Conservation (phyloP, 371 early-diverging fungal species). For the Zancudomyces culisetae region DNA sequence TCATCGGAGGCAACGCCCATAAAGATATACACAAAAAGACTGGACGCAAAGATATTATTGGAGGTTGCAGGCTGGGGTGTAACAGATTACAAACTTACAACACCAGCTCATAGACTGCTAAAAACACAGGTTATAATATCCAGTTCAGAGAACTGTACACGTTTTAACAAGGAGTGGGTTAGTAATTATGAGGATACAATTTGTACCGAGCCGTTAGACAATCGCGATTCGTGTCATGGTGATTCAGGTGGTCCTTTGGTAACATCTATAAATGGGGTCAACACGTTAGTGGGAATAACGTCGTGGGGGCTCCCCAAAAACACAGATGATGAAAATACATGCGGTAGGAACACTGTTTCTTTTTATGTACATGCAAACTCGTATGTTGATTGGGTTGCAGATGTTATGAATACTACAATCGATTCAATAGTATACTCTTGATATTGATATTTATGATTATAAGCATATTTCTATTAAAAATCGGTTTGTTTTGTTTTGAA, state of each 20-base stretch:
- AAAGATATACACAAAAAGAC: background rate
- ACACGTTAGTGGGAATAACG: constrained; percentile 1
- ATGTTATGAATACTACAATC: background rate
- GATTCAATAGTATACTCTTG: too few relatives aligned
- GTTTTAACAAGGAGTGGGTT: constrained; percentile 2
- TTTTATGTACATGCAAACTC: background rate
- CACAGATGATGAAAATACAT: background rate
- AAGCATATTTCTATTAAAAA: too few relatives aligned
- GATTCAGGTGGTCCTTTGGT: constrained; percentile 22
- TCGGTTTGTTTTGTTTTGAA: too few relatives aligned
- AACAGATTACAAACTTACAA: background rate
- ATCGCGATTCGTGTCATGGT: constrained; percentile 19
- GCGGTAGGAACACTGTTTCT: background rate
- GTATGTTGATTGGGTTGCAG: constrained; percentile 2
- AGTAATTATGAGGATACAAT: constrained; percentile 3
- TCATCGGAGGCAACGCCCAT: background rate
- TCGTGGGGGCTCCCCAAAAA: background rate
- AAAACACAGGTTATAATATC: constrained; percentile 10
- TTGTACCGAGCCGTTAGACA: constrained; percentile 12
- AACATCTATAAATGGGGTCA: background rate
- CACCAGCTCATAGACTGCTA: constrained; percentile 7
- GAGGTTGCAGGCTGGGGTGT: constrained; percentile 4
- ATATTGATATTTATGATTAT: too few relatives aligned
- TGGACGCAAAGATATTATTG: background rate
- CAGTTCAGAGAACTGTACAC: constrained; percentile 3